Percentiles rank a stretch among this genome's conserved stretches.
phyloP scores from a whole-genome alignment of 805 yeast species.

The Kuraishia floccosa region DNA sequence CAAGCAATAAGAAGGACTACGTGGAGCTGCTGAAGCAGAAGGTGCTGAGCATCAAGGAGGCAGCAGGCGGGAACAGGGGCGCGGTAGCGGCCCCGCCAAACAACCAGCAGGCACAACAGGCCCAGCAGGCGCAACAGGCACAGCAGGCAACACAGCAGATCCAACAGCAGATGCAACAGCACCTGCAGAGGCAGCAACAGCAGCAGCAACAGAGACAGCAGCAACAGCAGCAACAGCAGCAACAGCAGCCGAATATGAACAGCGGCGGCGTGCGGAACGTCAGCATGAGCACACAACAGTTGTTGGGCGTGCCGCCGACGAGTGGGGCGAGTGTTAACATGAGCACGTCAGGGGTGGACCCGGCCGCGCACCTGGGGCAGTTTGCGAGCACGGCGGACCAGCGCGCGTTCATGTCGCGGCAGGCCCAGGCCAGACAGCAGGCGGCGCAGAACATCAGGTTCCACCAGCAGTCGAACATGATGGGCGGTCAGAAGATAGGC shows the following conservation, averaged over 20 bases:
- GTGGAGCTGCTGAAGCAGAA: constrained; percentile 33
- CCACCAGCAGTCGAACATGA: constrained; percentile 3
- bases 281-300: neutral
- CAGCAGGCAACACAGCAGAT: constrained; percentile 11
- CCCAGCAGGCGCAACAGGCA: constrained; percentile 11
- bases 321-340: too few relatives aligned
- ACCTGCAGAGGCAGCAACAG: constrained; percentile 12
- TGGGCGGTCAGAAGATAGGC: too few relatives aligned
- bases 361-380: constrained; percentile 2
- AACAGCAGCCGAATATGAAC: constrained; percentile 6
- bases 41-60: constrained; percentile 23
- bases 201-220: constrained; percentile 15
- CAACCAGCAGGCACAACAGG: constrained; percentile 9
- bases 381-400: constrained; percentile 17
- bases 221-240: constrained; percentile 12
- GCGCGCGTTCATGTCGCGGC: constrained; percentile 30
- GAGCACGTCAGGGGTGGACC: neutral
- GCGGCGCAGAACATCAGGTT: constrained; percentile 32
- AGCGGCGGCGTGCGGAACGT: neutral
- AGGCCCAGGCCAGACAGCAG: constrained; percentile 40
- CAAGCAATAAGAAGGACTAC: constrained; percentile 49
- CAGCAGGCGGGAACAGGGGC: constrained; percentile 22
- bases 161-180: constrained; percentile 14
- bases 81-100: constrained; percentile 5
- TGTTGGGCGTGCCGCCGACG: neutral